A percentile compares a stretch with the other conserved stretches of the same genome.
phyloP scores from a whole-genome alignment of 1,284 basidiomycete species.

The Apiotrichum veenhuisii region DNA sequence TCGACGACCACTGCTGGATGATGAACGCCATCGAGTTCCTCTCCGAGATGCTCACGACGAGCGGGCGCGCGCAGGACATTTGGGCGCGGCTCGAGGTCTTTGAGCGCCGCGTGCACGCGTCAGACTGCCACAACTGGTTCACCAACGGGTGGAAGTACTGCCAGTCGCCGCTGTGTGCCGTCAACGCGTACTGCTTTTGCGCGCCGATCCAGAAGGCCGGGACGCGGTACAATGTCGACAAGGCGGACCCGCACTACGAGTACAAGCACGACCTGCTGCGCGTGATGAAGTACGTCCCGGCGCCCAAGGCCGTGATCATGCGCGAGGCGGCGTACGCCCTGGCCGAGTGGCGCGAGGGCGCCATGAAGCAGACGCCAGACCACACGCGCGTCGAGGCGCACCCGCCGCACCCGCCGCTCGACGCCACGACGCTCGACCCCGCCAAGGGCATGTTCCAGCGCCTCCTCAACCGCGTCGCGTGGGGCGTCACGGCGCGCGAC shows the following conservation, averaged over 20 bases:
- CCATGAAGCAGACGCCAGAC: neutral
- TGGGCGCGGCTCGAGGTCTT: neutral
- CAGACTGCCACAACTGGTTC: neutral
- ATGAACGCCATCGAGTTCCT: neutral
- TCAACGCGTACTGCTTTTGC: neutral
- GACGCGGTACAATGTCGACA: neutral
- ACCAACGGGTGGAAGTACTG: neutral
- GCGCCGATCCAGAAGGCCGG: neutral
- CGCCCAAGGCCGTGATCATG: neutral
- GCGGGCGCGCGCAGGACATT: neutral
- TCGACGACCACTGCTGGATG: neutral
- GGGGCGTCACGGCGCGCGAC: neutral
- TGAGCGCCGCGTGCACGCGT: neutral
- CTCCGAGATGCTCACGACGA: neutral
- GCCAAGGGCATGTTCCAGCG: neutral
- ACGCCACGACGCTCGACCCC: neutral
- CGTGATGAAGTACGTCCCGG: too few relatives aligned
- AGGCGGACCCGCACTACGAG: neutral
- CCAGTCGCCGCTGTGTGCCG: neutral
- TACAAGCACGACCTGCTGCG: neutral
- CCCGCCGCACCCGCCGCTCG: neutral
- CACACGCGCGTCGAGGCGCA: neutral
- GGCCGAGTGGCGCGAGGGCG: neutral
- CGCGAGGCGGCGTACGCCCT: neutral
- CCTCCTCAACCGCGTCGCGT: neutral